Conservation (phyloP, 73 alveolate genomes). For the Blepharisma stoltei region DNA sequence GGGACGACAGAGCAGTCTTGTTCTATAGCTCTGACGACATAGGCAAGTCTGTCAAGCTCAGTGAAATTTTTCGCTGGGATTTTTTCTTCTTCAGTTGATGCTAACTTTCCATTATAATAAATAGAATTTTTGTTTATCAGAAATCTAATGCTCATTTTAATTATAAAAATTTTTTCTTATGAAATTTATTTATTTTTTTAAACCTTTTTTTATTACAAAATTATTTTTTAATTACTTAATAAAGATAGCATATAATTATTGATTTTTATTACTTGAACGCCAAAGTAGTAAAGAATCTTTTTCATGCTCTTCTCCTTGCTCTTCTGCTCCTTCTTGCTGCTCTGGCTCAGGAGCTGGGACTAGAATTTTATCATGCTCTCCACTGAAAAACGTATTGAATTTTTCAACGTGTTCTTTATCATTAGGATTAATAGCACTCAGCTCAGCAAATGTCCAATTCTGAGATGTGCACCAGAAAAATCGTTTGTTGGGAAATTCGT, state of each 20-base stretch:
- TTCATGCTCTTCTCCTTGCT: slow-evolving; percentile 11
- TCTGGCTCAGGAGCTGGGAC: slow-evolving; percentile 42
- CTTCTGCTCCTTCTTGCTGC: slow-evolving; percentile 27
- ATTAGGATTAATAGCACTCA: slow-evolving; percentile 60
- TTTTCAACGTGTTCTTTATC: slow-evolving; percentile 54
- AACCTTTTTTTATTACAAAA: too few species aligned
- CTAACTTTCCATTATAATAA: too few species aligned
- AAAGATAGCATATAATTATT: too few species aligned
- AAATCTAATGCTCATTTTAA: too few species aligned
- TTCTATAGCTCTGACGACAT: slow-evolving; percentile 79
- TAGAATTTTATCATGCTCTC: slow-evolving; percentile 66
- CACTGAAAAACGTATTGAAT: slow-evolving; percentile 62
- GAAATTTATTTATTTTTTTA: too few species aligned
- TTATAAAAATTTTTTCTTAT: too few species aligned
- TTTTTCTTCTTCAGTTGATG: slow-evolving; percentile 69
- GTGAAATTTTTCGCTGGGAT: slow-evolving; percentile 76
- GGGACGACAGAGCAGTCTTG: slow-evolving; percentile 77
- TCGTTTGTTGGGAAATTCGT: slow-evolving; percentile 89
- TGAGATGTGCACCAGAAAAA: slow-evolving; percentile 87
- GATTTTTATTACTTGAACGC: not conserved
- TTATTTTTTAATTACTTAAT: too few species aligned
- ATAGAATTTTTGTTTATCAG: too few species aligned
- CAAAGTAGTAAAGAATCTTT: not conserved
- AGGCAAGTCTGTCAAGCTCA: slow-evolving; percentile 79
- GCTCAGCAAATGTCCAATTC: slow-evolving; percentile 64